Base-by-base conservation (phyloP, 2,329 filamentous ascomycete species). In the Pezicula radicicola region DNA sequence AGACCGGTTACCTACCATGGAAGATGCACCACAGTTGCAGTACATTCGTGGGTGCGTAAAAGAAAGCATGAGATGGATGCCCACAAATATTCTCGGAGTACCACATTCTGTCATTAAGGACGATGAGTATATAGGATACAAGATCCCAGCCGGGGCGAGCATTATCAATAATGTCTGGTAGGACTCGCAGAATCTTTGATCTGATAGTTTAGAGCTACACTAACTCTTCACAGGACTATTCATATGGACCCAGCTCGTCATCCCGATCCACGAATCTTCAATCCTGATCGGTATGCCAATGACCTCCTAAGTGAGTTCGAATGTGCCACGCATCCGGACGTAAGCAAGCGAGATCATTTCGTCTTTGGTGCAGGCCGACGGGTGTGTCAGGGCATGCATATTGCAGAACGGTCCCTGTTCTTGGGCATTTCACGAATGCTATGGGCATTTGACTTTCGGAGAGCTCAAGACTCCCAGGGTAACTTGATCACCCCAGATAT, bases 331-430 rank as follows among this genome's bases (percentile, higher is more conserved):
- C 67, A 73, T 19, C 54, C 69, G 0, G 70, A 75, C 48, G 63
- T 66, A 0, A 63, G 66, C 1, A 70, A 78, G 59, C 70, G 78
- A 13, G 79, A 81, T 45, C 73, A 77, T 8, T 82, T 79, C 62
- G 73, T 71, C 0, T 84, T 81, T 50, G 80, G 81, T 19, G 76
- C 75, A 9, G 80, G 81, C 2, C 70, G 80, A 6, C 71, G 80
- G 18, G 72, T 83, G 42, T 85, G 81, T 60, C 79, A 75, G 2
- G 81, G 81, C 0, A 77, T 80, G 35, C 75, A 81, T 49, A 68
- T 84, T 4, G 77, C 76, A 0, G 75, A 80, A 54, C 69, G 71
- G 2, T 70, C 66, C n/a, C 56, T 80, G 25, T 77, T 75, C 57
- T 63, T 80, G 2, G 70, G 60, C 9, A 73, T 78, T 28, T 69